Base-by-base conservation (phyloP, 768 basidiomycete species). In the Hypholoma fasciculare region DNA sequence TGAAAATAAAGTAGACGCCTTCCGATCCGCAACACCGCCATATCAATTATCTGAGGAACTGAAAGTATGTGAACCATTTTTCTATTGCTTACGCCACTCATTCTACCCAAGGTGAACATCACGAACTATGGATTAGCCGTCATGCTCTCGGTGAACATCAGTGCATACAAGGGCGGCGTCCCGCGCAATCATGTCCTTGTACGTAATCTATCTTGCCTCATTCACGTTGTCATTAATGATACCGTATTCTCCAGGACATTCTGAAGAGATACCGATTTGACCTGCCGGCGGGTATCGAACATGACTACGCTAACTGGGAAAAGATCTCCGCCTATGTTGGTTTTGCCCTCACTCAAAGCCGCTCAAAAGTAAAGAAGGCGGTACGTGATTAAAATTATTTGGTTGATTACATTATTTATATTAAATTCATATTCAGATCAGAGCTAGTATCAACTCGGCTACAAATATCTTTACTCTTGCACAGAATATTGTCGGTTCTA, bases 121-220 rank as follows among this genome's bases (percentile, higher is more conserved):
- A 61, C 19, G 34, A 63, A 63, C 38, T 63, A 63, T 40, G 57
- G 17, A 19, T n/a, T 63, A 7, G 63, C 63, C 14, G 60, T 63
- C 46, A 38, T 63, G 52, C 59, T 60, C 14, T 63, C 62, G 7
- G 46, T 51, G 23, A 60, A 63, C 17, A 60, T 63, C 36, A 60
- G 62, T 46, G 56, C 59, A 14, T 63, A 63, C 30, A 63, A 63
- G n/a, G 59, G 62, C 36, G 40, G 60, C 38, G 57, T 59, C 38
- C 58, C 61, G 52, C 61, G 52, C 36, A 63, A 59, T 42, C 61
- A 63, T 30, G 50, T 63, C 26, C 61, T 63, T 16, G 58, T 63
- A 13, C 38, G 39, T 37, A 50, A 23, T 44, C 26, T 13, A 42
- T 14, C 23, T 7, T 23, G 1, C 23, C 23, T 16, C 44, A 51